Evolutionary conservation across 192 early-diverging fungal species (phyloP), one percentile per base, ranked within the genome.

Genomic region (Linnemannia schmuckeri): DNA sequence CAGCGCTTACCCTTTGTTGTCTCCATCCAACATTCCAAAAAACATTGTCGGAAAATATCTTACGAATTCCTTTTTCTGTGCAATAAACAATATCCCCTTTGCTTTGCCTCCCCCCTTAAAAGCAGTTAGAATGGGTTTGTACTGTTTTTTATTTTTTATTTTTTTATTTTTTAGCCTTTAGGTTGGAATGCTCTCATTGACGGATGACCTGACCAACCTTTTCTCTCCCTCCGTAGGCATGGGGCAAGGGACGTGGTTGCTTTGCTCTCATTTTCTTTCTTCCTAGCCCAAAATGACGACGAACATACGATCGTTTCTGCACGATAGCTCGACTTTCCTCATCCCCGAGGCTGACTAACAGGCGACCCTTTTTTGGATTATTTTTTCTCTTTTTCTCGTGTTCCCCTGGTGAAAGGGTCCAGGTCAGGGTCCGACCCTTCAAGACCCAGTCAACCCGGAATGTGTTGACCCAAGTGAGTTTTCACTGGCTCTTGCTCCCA

Each of bases 161-260:
- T 69, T 30, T 7, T 70, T 30, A 4, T 71, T 20, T 71, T 41
- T 41, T 41, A 0, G 17, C 40, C 40, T 71, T 71, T 6, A n/a
- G 70, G 24, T 71, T 41, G 70, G 70, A 71, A 71, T 71, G 70
- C 70, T 71, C 70, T 71, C 70, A 71, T 41, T 18, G 7, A 37
- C 38, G n/a, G 70, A 71, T 71, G 70, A 71, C 69, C 69, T 70
- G 68, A 38, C 70, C 70, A 71, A 71, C 70, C 37, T 71, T 71
- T 40, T 71, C 70, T 71, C 70, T 37, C 40, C 41, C 35, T 71
- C 70, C 70, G 41, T 38, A 71, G 70, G 70, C 70, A 71, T 71
- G 70, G 70, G 17, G 70, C 3, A 71, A 71, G 9, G 70, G 70
- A 41, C 70, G 70, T 42, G 35, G 41, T 71, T 71, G 18, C 20